phyloP scores from a whole-genome alignment of 768 basidiomycete genomes.

The Trametes punicea region DNA sequence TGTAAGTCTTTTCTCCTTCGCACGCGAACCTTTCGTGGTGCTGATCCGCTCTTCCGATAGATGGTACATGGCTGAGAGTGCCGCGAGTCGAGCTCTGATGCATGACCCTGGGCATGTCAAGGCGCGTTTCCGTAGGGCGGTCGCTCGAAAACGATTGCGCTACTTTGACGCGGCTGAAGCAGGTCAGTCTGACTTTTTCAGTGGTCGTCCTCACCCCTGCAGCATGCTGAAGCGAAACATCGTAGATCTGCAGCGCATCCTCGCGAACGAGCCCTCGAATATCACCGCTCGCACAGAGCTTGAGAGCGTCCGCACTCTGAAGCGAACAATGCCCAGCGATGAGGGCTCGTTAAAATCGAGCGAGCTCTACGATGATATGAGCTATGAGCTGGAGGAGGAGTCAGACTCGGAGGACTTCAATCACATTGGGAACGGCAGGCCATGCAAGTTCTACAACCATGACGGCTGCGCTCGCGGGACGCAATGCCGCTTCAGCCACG shows the following conservation, averaged over 20 bases:
- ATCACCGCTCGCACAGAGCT: constrained; percentile 23
- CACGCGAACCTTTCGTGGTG: neutral
- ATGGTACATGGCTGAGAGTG: constrained; percentile 29
- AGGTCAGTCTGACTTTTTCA: constrained; percentile 21
- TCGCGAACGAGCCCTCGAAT: constrained; percentile 29
- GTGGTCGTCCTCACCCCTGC: neutral
- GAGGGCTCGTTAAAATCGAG: constrained; percentile 12
- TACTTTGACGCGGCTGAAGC: constrained; percentile 20
- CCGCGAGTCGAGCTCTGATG: constrained; percentile 28
- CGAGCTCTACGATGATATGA: constrained; percentile 27
- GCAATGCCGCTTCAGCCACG: constrained; percentile 48
- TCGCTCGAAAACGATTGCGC: constrained; percentile 32
- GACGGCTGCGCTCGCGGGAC: constrained; percentile 43
- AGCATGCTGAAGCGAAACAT: neutral
- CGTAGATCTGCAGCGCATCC: constrained; percentile 30
- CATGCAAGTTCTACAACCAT: constrained; percentile 58
- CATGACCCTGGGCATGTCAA: constrained; percentile 33
- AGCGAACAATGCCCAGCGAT: neutral
- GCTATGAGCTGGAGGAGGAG: constrained; percentile 37
- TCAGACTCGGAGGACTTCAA: constrained; percentile 55
- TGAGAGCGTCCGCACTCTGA: neutral
- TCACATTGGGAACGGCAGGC: constrained; percentile 48
- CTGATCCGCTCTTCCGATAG: constrained; percentile 14
- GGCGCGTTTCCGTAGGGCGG: constrained; percentile 34
- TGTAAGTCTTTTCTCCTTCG: constrained; percentile 14